Evolutionary conservation across 257 asterid genomes (phyloP).

Genomic region (Nyctanthes arbortristis): DNA sequence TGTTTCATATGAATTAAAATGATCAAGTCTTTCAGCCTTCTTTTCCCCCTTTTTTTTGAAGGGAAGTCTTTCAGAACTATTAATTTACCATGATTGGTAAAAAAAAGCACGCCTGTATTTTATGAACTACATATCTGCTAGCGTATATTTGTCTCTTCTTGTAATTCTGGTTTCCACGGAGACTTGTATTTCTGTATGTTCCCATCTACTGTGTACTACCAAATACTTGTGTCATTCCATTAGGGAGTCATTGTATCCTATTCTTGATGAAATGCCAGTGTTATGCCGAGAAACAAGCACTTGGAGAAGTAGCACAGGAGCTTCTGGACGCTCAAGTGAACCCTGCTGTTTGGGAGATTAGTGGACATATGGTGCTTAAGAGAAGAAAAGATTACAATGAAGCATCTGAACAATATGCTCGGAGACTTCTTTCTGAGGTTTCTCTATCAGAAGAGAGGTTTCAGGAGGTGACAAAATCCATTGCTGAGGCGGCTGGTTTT

Average conservation of each 20-base stretch:
- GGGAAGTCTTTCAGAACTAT: too few species aligned
- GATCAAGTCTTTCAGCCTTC: too few species aligned
- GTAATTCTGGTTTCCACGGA: too few species aligned
- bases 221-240: neutral
- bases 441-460: conserved; percentile 52
- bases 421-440: conserved; percentile 67
- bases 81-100: too few species aligned
- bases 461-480: too few species aligned
- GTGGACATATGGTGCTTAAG: conserved; percentile 77
- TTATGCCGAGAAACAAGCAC: conserved; percentile 71
- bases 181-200: neutral
- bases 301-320: conserved; percentile 56
- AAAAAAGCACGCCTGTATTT: too few species aligned
- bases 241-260: neutral
- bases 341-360: conserved; percentile 82
- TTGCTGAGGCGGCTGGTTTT: conserved; percentile 47
- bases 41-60: too few species aligned
- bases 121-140: too few species aligned
- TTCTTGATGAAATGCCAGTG: conserved; percentile 39
- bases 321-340: conserved; percentile 68
- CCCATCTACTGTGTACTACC: neutral
- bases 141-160: too few species aligned
- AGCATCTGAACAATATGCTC: conserved; percentile 61
- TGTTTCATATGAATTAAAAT: too few species aligned
- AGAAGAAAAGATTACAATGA: conserved; percentile 55